Evolutionary conservation across 2,329 filamentous ascomycete genomes (phyloP), one percentile per base, ranked within the genome.

Genomic region (Ophiocordyceps polyrhachis-furcata): DNA sequence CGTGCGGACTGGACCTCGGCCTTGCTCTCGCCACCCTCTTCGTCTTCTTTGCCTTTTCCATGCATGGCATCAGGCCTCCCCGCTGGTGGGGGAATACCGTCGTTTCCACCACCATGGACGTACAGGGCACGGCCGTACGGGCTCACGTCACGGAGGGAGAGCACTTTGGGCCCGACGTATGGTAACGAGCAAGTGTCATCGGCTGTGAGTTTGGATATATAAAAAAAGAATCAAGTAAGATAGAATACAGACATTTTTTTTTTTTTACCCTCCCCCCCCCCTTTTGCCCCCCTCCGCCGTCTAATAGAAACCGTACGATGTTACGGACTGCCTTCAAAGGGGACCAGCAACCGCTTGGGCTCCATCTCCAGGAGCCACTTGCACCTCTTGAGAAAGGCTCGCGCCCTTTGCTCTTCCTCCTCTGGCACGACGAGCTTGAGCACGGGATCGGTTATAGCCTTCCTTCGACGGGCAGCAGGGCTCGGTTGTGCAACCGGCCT

Each of bases 331-430:
- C 21, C 17, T 20, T 17, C 35, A 20, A 17, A 38, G 35, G 11
- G n/a, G 58, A 79, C 56, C 42, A 93, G 75, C 56, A 93, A 63
- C 54, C 79, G 72, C 31, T 79, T 84, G 14, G 86, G 85, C 62
- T 91, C 82, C 51, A 76, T 71, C 63, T 93, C 85, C 52, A 98
- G 63, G 23, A 89, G 79, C 41, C 71, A 66, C 76, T 94, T 95
- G 57, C 95, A 74, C 53, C 85, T 76, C 64, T 89, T 81, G 50
- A 98, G 63, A 66, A 95, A 98, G 12, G 80, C 70, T 56, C 75
- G 71, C 14, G 85, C 91, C 54, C 87, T 73, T 66, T 79, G 76
- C 71, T 88, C 83, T 60, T 98, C 91, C 9, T 74, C 76, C 63
- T 74, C 77, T 37, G 81, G 78, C 19, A 93, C 88, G 25, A 70